Base-by-base conservation (phyloP, 129 eudicot species). In the Oenanthe sinensis region DNA sequence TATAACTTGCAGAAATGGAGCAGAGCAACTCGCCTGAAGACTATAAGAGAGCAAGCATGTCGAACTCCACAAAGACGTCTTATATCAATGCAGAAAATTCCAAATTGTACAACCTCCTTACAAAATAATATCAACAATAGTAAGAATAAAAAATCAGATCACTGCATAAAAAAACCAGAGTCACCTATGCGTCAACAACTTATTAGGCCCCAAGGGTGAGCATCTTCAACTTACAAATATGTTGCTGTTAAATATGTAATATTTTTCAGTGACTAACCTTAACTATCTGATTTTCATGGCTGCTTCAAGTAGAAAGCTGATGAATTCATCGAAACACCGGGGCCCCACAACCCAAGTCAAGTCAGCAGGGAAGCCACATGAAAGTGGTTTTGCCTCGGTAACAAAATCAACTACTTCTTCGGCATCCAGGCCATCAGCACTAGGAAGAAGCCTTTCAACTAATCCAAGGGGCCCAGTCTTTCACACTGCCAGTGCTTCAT, bases 151-250 rank as follows among this genome's bases (percentile, higher is more conserved):
- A 74, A 58, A 62, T 71, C 83, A 81, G 86, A 80, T 58, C 79
- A 78, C 43, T 75, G 72, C 46, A 83, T 77, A 47, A 80, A 77
- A 78, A 84, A 79, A 77, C 77, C 70, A 49, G 79, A 45, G 70
- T 83, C 91, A 16, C 77, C 80, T 26, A 20, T 54, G 60, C 60
- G 45, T 70, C 85, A 77, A 48, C 85, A 77, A 48, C 36, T 74
- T 28, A 65, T 67, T 44, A 75, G 65, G 79, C 87, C 91, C 80
- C 84, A 84, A 77, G 79, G 91, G 97, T 92, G 82, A 84, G 81
- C 30, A 65, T 81, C n/a, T 75, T 76, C 70, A n/a, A 63, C 65
- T 58, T 54, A 4, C 24, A 47, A 44, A 28, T 30, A 42, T 70
- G 46, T 74, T 39, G 33, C 12, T 40, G 52, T 75, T 30, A 19